Conservation (phyloP, 139 green algal genomes). For the Diplosphaera chodatii region DNA sequence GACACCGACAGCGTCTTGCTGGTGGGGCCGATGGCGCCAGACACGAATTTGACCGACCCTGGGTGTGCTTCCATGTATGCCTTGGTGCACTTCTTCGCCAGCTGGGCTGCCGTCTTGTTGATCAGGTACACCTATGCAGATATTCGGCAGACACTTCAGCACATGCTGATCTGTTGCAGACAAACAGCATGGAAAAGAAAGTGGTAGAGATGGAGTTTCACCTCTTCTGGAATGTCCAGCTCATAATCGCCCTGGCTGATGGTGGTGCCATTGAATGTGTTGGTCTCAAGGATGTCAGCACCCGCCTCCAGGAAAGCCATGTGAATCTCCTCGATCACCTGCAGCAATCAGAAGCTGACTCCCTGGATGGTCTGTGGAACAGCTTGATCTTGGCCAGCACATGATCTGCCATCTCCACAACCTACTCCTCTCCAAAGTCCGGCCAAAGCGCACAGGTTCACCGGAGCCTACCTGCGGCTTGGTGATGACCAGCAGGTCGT, state of each 20-base stretch:
- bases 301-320: slow-evolving; percentile 83
- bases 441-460: too few relatives aligned
- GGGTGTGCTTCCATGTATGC: slow-evolving; percentile 77
- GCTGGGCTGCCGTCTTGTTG: slow-evolving; percentile 78
- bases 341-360: too few relatives aligned
- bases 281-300: slow-evolving; percentile 98
- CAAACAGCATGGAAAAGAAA: too few relatives aligned
- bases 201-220: too few relatives aligned
- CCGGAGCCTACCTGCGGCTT: slow-evolving; percentile 62
- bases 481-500: slow-evolving; percentile 94
- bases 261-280: slow-evolving; percentile 95
- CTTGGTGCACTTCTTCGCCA: slow-evolving; percentile 71
- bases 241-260: slow-evolving; percentile 87
- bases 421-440: too few relatives aligned
- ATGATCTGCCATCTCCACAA: too few relatives aligned
- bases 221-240: slow-evolving; percentile 77
- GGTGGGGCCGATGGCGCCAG: slow-evolving; percentile 90
- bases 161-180: too few relatives aligned
- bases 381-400: too few relatives aligned
- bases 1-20: slow-evolving; percentile 96
- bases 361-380: too few relatives aligned
- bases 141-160: too few relatives aligned
- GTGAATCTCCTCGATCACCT: slow-evolving; percentile 90
- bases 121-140: slow-evolving; percentile 83
- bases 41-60: slow-evolving; percentile 74